phyloP scores from a whole-genome alignment of 805 yeast species.

The Metschnikowia orientalis region DNA sequence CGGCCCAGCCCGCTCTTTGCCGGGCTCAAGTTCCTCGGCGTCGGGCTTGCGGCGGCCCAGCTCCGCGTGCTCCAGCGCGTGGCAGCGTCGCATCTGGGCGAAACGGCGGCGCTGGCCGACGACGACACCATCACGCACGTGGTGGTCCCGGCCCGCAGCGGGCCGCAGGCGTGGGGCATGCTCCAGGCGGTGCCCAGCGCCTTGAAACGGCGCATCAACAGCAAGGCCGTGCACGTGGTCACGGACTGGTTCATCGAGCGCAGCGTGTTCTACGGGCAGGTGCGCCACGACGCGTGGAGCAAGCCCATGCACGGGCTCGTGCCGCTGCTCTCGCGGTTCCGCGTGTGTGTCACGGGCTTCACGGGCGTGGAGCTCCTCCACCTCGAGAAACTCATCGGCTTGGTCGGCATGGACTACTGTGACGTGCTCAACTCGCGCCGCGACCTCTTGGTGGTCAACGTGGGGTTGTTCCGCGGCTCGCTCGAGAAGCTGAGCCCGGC shows the following conservation, averaged over 20 bases:
- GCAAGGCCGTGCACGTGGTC: slow-evolving; percentile 30
- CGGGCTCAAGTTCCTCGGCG: slow-evolving; percentile 39
- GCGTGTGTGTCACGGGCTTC: slow-evolving; percentile 65
- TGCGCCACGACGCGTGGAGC: slow-evolving; percentile 61
- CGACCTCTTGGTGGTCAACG: slow-evolving; percentile 55
- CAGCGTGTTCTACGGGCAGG: slow-evolving; percentile 51
- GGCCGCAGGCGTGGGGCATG: slow-evolving; percentile 25
- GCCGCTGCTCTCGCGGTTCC: slow-evolving; percentile 22
- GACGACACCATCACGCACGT: slow-evolving; percentile 29
- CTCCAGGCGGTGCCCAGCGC: slow-evolving; percentile 23
- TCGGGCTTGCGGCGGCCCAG: slow-evolving; percentile 40
- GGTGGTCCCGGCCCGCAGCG: slow-evolving; percentile 28
- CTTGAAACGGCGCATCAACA: slow-evolving; percentile 22
- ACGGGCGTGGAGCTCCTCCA: slow-evolving; percentile 74
- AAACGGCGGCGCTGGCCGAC: slow-evolving; percentile 14
- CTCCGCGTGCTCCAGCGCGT: slow-evolving; percentile 35
- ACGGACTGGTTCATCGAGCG: slow-evolving; percentile 85
- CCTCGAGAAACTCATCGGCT: slow-evolving; percentile 54
- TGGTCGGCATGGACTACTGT: slow-evolving; percentile 49
- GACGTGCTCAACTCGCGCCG: slow-evolving; percentile 47
- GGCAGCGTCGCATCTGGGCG: slow-evolving; percentile 46
- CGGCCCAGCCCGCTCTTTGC: slow-evolving; percentile 30
- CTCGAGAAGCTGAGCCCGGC: slow-evolving; percentile 37
- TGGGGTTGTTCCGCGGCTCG: slow-evolving; percentile 40
- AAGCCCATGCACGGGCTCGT: slow-evolving; percentile 41